phyloP scores from a whole-genome alignment of 225 moss, liverwort and hornwort genomes.

The Physcomitrium patens region DNA sequence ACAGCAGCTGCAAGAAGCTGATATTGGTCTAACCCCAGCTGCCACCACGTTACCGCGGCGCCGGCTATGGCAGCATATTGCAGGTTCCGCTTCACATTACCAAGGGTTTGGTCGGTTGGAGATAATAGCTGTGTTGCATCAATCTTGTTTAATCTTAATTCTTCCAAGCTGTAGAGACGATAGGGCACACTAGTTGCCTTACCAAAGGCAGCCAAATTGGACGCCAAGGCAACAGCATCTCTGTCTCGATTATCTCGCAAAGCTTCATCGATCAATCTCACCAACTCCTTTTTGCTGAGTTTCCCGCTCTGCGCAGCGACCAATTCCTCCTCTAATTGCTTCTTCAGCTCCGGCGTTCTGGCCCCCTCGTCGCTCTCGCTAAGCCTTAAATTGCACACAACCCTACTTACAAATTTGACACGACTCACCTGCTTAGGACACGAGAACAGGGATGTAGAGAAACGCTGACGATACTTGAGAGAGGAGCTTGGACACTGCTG shows the following conservation, averaged over 20 bases:
- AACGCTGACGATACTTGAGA: not conserved
- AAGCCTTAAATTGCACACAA: slow-evolving; percentile 51
- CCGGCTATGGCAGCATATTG: slow-evolving; percentile 65
- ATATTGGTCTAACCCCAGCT: slow-evolving; percentile 64
- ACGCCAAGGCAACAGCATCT: slow-evolving; percentile 77
- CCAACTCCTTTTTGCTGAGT: slow-evolving; percentile 57
- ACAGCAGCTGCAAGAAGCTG: slow-evolving; percentile 69
- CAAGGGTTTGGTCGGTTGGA: slow-evolving; percentile 80
- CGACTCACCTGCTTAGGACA: slow-evolving; percentile 18
- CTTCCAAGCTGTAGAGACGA: slow-evolving; percentile 82
- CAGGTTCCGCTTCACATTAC: slow-evolving; percentile 71
- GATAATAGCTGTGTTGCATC: slow-evolving; percentile 80
- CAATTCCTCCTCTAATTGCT: slow-evolving; percentile 40
- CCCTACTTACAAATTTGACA: slow-evolving; percentile 9
- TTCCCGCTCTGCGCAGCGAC: slow-evolving; percentile 47
- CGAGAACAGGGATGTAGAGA: not conserved
- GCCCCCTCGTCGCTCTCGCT: slow-evolving; percentile 45
- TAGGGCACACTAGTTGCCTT: slow-evolving; percentile 87
- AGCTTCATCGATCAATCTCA: slow-evolving; percentile 70
- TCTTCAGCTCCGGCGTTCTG: slow-evolving; percentile 34
- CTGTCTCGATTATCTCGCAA: slow-evolving; percentile 65
- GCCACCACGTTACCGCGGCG: slow-evolving; percentile 68
- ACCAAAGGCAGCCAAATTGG: slow-evolving; percentile 68
- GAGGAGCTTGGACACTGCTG: not conserved
- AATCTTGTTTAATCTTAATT: slow-evolving; percentile 87